Percentiles rank a stretch among this genome's conserved stretches.
These are phyloP conservation scores for Fusarium solani-melongenae DNA, from an alignment of 2,329 filamentous ascomycete species.

Conservation along the genomic window DNA sequence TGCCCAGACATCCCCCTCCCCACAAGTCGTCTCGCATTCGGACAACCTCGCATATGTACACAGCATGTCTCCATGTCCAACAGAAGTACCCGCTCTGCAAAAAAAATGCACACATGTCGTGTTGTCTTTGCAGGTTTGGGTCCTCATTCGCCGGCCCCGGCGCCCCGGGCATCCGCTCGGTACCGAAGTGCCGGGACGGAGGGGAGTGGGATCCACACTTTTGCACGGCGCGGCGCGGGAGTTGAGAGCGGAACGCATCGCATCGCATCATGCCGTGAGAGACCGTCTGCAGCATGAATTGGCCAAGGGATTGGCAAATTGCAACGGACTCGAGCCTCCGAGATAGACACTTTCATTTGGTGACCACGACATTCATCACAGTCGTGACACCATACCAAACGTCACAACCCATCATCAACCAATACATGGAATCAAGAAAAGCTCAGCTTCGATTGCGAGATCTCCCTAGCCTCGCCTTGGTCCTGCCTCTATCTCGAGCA, in stretches of 20 bases:
- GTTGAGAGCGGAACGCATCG: not conserved
- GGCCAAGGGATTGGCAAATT: not conserved
- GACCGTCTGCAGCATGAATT: not conserved
- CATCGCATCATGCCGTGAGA: not conserved
- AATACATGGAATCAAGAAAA: slow-evolving; percentile 1
- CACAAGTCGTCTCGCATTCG: not conserved
- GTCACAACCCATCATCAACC: not conserved
- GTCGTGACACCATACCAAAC: not conserved
- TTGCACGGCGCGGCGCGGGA: not conserved
- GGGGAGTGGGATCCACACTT: slow-evolving; percentile 4
- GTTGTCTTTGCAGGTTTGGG: not conserved
- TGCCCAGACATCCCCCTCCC: not conserved
- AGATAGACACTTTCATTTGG: not conserved
- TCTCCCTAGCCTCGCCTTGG: slow-evolving; percentile 23
- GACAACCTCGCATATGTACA: not conserved
- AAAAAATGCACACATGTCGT: not conserved
- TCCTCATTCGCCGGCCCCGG: not conserved
- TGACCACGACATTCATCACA: not conserved
- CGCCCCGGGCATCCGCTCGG: not conserved
- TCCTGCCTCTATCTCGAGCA: slow-evolving; percentile 37
- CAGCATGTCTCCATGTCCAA: not conserved
- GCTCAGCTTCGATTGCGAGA: slow-evolving; percentile 18
- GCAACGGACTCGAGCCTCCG: not conserved
- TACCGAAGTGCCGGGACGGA: slow-evolving; percentile 10
- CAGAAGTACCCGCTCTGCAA: not conserved